phyloP scores from a whole-genome alignment of 495 filamentous ascomycete genomes.

The Ascodesmis nigricans region DNA sequence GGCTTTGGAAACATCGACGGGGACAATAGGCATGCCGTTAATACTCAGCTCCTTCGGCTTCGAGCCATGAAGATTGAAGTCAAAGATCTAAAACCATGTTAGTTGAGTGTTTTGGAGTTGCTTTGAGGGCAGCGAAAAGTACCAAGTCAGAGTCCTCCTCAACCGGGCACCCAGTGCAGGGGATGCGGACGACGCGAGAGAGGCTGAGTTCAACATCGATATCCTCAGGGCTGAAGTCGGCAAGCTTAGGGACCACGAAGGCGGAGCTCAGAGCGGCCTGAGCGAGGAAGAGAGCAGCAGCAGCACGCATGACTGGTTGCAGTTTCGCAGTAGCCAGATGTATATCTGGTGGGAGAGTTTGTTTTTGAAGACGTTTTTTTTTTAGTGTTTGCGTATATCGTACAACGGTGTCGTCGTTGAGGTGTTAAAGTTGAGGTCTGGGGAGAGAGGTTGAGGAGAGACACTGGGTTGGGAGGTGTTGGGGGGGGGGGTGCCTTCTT shows the following conservation, averaged over 20 bases:
- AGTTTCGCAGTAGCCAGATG: no score
- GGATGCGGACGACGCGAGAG: background rate
- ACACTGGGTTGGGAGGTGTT: no score
- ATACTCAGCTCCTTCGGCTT: background rate
- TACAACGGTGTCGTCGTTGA: no score
- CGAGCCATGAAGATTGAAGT: background rate
- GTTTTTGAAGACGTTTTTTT: no score
- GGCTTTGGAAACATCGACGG: background rate
- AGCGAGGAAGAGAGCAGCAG: background rate
- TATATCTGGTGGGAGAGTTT: no score
- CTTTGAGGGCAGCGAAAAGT: background rate
- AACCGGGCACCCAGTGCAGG: background rate
- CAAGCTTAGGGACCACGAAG: background rate
- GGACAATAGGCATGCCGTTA: background rate
- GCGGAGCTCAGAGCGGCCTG: background rate
- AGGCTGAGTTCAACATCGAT: background rate
- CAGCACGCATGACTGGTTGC: background rate
- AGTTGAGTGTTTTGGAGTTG: background rate
- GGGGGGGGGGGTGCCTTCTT: no score
- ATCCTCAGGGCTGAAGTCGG: background rate
- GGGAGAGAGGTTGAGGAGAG: no score
- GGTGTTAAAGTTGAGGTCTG: no score
- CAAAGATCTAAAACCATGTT: background rate
- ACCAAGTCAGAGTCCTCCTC: background rate
- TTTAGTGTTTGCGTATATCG: no score